phyloP scores from a whole-genome alignment of 306 rosid species.

The Quercus gilva region DNA sequence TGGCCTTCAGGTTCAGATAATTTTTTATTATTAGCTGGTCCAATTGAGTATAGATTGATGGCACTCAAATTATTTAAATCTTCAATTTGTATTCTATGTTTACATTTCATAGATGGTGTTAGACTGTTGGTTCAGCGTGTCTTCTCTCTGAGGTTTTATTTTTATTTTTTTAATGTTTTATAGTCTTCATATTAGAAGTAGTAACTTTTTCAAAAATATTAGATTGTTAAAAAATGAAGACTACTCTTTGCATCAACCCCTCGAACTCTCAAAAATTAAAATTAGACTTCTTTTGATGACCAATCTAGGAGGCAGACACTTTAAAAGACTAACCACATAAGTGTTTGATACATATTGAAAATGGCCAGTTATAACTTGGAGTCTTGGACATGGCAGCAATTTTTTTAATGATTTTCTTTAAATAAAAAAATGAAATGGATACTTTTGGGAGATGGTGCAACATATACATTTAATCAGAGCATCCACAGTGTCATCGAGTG shows the following conservation, averaged over 20 bases:
- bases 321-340: too few species aligned
- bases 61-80: not conserved
- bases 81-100: not conserved
- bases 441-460: too few species aligned
- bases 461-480: too few species aligned
- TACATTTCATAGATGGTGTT: not conserved
- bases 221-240: not conserved
- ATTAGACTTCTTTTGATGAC: too few species aligned
- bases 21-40: not conserved
- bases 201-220: not conserved
- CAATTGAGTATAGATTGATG: not conserved
- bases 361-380: too few species aligned
- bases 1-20: too few species aligned
- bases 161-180: not conserved
- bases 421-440: too few species aligned
- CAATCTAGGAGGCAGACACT: too few species aligned
- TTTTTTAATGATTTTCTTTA: too few species aligned
- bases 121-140: not conserved
- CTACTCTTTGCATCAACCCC: not conserved
- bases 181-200: not conserved
- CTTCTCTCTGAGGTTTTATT: not conserved
- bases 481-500: too few species aligned
- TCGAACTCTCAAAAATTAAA: not conserved
- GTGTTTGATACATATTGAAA: too few species aligned
- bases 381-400: too few species aligned